Evolutionary conservation across 306 rosid genomes (phyloP).

Genomic region (Lablab purpureus): DNA sequence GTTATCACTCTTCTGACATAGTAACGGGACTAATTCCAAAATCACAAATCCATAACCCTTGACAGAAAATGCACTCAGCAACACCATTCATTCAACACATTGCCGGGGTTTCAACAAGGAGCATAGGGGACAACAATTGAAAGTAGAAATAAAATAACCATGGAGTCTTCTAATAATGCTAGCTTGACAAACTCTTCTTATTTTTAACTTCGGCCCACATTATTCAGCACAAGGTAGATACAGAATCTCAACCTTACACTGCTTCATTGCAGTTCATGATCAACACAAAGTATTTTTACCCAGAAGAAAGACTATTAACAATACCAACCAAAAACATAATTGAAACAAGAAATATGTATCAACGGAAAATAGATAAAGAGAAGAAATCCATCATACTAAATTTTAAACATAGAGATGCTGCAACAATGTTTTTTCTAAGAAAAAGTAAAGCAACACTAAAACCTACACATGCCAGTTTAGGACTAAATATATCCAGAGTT

Average conservation of each 20-base stretch:
- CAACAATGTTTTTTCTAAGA: constrained; percentile 40
- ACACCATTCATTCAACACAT: neutral
- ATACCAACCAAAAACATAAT: constrained; percentile 35
- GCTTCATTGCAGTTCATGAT: constrained; percentile 40
- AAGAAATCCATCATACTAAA: constrained; percentile 38
- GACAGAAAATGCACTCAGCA: constrained; percentile 37
- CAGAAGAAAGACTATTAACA: constrained; percentile 34
- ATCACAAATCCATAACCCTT: constrained; percentile 39
- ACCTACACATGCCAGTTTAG: constrained; percentile 56
- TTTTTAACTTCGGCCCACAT: constrained; percentile 43
- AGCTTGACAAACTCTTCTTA: constrained; percentile 29
- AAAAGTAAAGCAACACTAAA: constrained; percentile 47
- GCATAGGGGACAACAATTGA: constrained; percentile 9
- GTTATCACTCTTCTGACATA: constrained; percentile 28
- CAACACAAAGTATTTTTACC: constrained; percentile 32
- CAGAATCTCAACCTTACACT: constrained; percentile 24
- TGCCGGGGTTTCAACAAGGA: constrained; percentile 32
- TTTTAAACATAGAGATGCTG: constrained; percentile 43
- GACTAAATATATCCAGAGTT: constrained; percentile 47
- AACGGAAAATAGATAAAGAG: constrained; percentile 33
- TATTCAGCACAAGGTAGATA: constrained; percentile 24
- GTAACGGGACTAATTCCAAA: constrained; percentile 7
- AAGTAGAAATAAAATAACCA: constrained; percentile 16
- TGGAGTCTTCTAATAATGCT: constrained; percentile 24
- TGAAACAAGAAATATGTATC: constrained; percentile 37